These are phyloP conservation scores for Elaeagnus macrophylla DNA, from an alignment of 306 rosid species.

Conservation along the genomic window DNA sequence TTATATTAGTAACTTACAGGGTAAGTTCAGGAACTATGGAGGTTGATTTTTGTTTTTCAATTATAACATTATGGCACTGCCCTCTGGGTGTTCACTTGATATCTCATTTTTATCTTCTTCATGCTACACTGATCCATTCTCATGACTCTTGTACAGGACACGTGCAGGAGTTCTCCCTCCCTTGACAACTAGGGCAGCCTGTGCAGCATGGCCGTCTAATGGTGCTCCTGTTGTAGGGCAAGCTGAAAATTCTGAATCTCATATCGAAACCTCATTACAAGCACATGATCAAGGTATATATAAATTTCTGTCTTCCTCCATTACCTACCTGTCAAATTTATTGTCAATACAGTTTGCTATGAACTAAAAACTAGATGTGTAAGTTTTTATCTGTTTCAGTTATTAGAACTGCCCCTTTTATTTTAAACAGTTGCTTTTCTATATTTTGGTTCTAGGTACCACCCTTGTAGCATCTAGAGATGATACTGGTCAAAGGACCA, in stretches of 20 bases:
- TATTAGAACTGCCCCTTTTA: neutral
- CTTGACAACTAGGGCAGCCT: conserved; percentile 65
- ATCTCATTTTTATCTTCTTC: neutral
- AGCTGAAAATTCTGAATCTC: conserved; percentile 21
- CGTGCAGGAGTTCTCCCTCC: conserved; percentile 63
- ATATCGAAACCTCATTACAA: conserved; percentile 20
- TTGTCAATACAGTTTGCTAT: no score
- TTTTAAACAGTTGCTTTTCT: neutral
- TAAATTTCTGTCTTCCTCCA: neutral
- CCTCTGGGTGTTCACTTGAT: neutral
- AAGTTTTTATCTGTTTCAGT: neutral
- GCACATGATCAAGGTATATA: conserved; percentile 38
- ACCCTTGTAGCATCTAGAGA: conserved; percentile 21
- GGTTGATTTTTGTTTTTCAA: no score
- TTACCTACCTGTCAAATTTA: neutral
- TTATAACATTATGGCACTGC: no score
- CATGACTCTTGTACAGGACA: conserved; percentile 44
- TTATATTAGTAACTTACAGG: no score
- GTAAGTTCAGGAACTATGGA: no score
- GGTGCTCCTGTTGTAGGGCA: conserved; percentile 26
- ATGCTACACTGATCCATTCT: neutral
- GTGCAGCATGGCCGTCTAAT: conserved; percentile 74
- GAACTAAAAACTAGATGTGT: neutral
- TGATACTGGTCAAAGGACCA: conserved; percentile 20
- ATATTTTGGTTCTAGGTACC: conserved; percentile 32